Evolutionary conservation across 2,329 filamentous ascomycete species (phyloP).

Genomic region (Didymella exigua): DNA sequence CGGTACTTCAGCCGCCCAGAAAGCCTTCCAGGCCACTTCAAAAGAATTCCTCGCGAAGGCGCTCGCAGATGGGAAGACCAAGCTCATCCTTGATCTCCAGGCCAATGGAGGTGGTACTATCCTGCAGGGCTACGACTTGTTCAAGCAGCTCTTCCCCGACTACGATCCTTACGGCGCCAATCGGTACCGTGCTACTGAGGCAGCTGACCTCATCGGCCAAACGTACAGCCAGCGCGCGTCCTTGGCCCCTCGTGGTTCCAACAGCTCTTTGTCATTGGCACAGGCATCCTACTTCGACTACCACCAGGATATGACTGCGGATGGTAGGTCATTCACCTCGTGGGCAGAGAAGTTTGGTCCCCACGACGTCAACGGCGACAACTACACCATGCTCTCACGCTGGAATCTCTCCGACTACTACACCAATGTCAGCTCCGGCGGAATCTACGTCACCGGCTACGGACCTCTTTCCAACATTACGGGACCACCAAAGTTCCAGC

Average conservation of each 20-base stretch:
- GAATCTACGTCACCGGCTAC: conserved; percentile 47
- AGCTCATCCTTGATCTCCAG: conserved; percentile 65
- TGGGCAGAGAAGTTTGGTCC: conserved; percentile 53
- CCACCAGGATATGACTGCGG: conserved; percentile 54
- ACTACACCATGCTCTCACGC: conserved; percentile 40
- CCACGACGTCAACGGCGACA: conserved; percentile 48
- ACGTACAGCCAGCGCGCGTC: conserved; percentile 44
- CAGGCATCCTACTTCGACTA: conserved; percentile 55
- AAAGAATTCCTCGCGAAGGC: conserved; percentile 51
- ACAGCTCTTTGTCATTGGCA: conserved; percentile 48
- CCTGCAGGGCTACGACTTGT: conserved; percentile 65
- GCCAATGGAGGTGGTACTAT: conserved; percentile 66
- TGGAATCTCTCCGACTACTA: conserved; percentile 48
- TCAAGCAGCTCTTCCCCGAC: conserved; percentile 62
- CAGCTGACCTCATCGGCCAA: conserved; percentile 53
- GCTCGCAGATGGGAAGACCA: conserved; percentile 60
- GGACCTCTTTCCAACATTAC: conserved; percentile 51
- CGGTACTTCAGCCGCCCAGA: conserved; percentile 24
- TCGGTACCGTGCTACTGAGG: conserved; percentile 58
- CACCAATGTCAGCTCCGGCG: conserved; percentile 37
- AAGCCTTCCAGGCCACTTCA: conserved; percentile 49
- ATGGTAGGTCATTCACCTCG: conserved; percentile 56
- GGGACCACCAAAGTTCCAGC: conserved; percentile 56
- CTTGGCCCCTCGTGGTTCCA: conserved; percentile 40
- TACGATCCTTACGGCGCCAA: conserved; percentile 56